Base-by-base conservation (phyloP, 768 basidiomycete genomes). In the Suillus brevipes region DNA sequence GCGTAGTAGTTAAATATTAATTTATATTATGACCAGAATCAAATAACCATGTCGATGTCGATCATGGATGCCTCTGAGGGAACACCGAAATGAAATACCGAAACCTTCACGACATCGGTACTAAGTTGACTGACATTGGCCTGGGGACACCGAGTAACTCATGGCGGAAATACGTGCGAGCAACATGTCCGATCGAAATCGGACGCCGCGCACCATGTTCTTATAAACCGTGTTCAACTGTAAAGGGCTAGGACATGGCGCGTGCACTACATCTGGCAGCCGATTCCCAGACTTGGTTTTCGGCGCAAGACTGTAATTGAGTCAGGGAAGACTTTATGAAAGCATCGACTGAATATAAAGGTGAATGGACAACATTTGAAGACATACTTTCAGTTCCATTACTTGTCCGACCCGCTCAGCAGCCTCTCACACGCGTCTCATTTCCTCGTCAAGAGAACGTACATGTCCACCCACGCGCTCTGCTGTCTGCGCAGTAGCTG, bases 361-460 rank as follows among this genome's bases (percentile, higher is more conserved):
- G 78, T 71, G 82, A 76, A 59, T 78, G 71, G 64, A 78, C 75
- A 12, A 28, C 12, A 61, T 45, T 2, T 7, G 45, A 37, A 61
- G 57, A 73, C 72, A 62, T 66, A 93, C 95, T 85, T 97, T 98
- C 69, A 99, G 86, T 66, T 99, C 97, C 81, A 97, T 91, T 45
- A 98, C 94, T 73, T 95, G 93, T 6, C 87, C 89, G 12, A 99
- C 93, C 60, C 93, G 86, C 65, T 99, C 97, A n/a, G 86, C 87
- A 16, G 95, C 93, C 74, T 94, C 92, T 23, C 89, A 84, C 18
- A 99, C 92, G 63, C 94, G 83, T 20, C 88, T 83, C 89, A 99
- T 95, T 79, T 99, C 95, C 73, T 94, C 90, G 74, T 99, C 97
- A 52, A 99, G 83, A 6, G 86, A 83, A 36, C 91, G 83, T 28